These are phyloP conservation scores for Durio zibethinus DNA, from an alignment of 345 rosid genomes.

Conservation along the genomic window DNA sequence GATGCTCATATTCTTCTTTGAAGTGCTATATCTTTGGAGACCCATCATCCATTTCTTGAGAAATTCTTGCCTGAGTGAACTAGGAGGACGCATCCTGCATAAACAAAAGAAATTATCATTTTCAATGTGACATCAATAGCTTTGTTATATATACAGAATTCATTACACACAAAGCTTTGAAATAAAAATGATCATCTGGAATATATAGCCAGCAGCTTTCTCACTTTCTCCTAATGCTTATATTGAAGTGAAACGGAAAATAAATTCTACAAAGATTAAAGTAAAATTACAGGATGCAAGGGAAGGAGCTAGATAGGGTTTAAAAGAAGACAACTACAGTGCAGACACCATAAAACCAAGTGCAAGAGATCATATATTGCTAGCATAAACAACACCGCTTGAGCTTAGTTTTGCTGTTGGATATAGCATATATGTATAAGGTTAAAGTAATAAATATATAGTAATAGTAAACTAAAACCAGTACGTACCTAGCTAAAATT, in stretches of 20 bases:
- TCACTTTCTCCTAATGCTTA: background rate
- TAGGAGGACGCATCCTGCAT: constrained; percentile 46
- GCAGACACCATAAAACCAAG: constrained; percentile 24
- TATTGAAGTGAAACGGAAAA: background rate
- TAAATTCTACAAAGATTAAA: background rate
- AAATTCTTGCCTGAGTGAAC: constrained; percentile 55
- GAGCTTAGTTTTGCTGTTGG: background rate
- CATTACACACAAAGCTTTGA: background rate
- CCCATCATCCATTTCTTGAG: constrained; percentile 78
- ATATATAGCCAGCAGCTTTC: background rate
- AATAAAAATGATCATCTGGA: background rate
- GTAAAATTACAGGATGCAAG: constrained; percentile 17
- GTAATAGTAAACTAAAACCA: background rate
- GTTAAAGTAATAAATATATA: background rate
- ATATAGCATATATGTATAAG: background rate
- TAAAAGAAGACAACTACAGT: constrained; percentile 17
- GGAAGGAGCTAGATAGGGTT: constrained; percentile 29
- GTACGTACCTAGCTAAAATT: constrained; percentile 1
- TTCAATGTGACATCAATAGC: background rate
- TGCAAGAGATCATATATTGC: constrained; percentile 2
- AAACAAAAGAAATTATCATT: background rate
- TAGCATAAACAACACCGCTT: background rate
- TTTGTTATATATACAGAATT: no score
- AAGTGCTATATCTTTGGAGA: constrained; percentile 39
- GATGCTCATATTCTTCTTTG: constrained; percentile 43